A percentile compares a stretch with the other conserved stretches of the same genome.
These are phyloP conservation scores for Coemansia erecta DNA, from an alignment of 192 early-diverging fungal species.

Conservation along the genomic window DNA sequence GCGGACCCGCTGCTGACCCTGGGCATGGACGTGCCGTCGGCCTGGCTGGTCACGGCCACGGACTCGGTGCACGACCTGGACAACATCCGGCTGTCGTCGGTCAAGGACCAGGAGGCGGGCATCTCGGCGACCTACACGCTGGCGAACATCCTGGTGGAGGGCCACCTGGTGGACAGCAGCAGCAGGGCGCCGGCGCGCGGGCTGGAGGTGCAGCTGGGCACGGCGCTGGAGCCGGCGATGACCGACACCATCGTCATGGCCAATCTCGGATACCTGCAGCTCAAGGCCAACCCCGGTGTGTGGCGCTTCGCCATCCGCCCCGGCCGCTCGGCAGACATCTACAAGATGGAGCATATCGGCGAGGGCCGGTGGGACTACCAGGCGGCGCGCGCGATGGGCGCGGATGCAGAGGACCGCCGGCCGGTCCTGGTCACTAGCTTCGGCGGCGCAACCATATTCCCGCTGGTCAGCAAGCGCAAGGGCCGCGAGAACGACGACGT, in stretches of 20 bases:
- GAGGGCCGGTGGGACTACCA: constrained; percentile 35
- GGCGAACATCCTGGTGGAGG: constrained; percentile 84
- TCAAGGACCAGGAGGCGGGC: constrained; percentile 42
- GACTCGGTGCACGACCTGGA: constrained; percentile 87
- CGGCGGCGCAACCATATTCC: constrained; percentile 79
- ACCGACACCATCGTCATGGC: constrained; percentile 97
- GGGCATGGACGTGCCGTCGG: constrained; percentile 80
- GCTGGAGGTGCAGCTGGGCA: constrained; percentile 85
- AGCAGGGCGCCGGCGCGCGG: constrained; percentile 81
- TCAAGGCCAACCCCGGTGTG: constrained; percentile 89
- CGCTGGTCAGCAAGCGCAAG: constrained; percentile 71
- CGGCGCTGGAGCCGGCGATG: constrained; percentile 56
- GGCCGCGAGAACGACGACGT: constrained; percentile 81
- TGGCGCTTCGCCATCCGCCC: constrained; percentile 79
- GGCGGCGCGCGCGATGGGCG: constrained; percentile 17
- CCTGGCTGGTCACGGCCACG: constrained; percentile 86
- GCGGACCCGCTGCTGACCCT: constrained; percentile 79
- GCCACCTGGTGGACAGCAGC: constrained; percentile 75
- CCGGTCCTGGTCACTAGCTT: constrained; percentile 74
- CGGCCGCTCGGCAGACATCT: constrained; percentile 81
- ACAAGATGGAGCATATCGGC: constrained; percentile 58
- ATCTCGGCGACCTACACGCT: constrained; percentile 79
- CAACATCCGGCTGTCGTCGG: constrained; percentile 71
- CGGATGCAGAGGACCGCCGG: constrained; percentile 23
- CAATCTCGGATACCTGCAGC: constrained; percentile 96